Evolutionary conservation across 2,329 filamentous ascomycete genomes (phyloP), one percentile per base, ranked within the genome.

Genomic region (Ceratocystis lukuohia): DNA sequence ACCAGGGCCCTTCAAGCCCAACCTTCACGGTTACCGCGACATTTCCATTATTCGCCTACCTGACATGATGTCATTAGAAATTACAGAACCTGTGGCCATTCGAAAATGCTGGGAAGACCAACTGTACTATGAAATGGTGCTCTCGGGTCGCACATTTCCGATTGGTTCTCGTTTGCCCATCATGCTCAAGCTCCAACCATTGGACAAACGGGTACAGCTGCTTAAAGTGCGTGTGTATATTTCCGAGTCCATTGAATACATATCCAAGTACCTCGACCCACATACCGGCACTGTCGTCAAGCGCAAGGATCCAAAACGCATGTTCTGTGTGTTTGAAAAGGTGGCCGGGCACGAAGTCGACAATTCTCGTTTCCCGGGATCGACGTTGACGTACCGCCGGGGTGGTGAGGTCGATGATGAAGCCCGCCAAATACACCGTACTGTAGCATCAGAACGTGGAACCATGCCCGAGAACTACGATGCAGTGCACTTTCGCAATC

Each of bases 71-170:
- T 96, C 91, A 0, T 79, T 96, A 28, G 92, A 96, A 75, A 91
- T 91, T 75, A 88, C 91, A 30, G 92, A 96, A 73, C 92, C 92
- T 2, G 96, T 96, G 71, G 93, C 91, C 10, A 96, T 96, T 72
- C 93, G 89, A 70, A 82, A 92, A 22, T 91, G 90, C 69, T 96
- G 92, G 92, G 92, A 96, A 74, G 91, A 96, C 71, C 92, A 96
- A 72, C 79, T 96, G 41, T 91, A 95, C 72, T 96, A 96, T 76
- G 92, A 96, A 72, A 96, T 96, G 71, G 87, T 96, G 73, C 96
- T 96, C 65, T 96, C 91, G 1, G 92, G 92, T 65, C 96, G 96
- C 80, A 95, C 91, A 0, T 96, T 96, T 68, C 90, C 92, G 0
- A 83, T 96, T 22, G 92, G 92, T 17, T 84, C 88, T 48, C 89